Evolutionary conservation across 2,329 filamentous ascomycete genomes (phyloP).

Genomic region (Daldinia eschscholtzii): DNA sequence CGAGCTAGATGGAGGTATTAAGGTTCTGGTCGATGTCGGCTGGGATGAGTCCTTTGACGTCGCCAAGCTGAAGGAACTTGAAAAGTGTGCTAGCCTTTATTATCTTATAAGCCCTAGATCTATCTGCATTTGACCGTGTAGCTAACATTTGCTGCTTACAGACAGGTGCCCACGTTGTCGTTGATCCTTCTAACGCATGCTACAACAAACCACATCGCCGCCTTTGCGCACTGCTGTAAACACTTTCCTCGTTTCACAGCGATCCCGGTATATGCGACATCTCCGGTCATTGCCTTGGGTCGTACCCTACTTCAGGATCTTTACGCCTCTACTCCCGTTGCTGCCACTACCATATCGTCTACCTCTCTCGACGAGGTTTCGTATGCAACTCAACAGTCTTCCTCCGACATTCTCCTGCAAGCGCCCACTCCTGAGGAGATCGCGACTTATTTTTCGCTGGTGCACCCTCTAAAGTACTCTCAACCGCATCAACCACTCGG

Average conservation of each 20-base stretch:
- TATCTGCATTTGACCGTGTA: slow-evolving; percentile 24
- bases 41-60: slow-evolving; percentile 95
- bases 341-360: slow-evolving; percentile 83
- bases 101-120: slow-evolving; percentile 6
- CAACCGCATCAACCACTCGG: slow-evolving; percentile 92
- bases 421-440: slow-evolving; percentile 90
- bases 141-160: slow-evolving; percentile 52
- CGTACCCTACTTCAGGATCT: slow-evolving; percentile 91
- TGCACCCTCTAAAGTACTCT: slow-evolving; percentile 95
- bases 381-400: slow-evolving; percentile 64
- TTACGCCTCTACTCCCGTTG: slow-evolving; percentile 89
- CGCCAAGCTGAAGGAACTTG: slow-evolving; percentile 84
- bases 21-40: slow-evolving; percentile 92
- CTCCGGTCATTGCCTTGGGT: slow-evolving; percentile 91
- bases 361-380: slow-evolving; percentile 76
- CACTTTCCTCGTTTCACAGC: slow-evolving; percentile 91
- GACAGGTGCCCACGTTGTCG: slow-evolving; percentile 91
- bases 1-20: slow-evolving; percentile 96
- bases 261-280: slow-evolving; percentile 94
- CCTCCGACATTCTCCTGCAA: slow-evolving; percentile 70
- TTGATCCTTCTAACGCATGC: slow-evolving; percentile 95
- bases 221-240: slow-evolving; percentile 97
- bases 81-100: slow-evolving; percentile 74
- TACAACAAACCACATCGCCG: slow-evolving; percentile 89
- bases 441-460: slow-evolving; percentile 87